Base-by-base conservation (phyloP, 352 stramenopile genomes). In the Peronospora farinosa region DNA sequence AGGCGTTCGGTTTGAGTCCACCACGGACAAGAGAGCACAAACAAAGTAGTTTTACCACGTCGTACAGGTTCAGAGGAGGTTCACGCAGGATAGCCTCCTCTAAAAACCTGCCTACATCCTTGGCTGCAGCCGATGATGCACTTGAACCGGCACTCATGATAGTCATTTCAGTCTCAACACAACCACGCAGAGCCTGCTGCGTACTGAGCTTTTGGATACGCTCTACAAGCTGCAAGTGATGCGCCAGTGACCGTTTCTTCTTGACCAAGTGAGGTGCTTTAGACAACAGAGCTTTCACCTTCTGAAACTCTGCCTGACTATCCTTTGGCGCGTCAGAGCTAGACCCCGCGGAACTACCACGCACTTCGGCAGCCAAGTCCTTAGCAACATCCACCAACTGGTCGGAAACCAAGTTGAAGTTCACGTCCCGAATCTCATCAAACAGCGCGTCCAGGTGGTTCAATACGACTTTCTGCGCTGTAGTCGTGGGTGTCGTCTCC, bases 101-200 rank as follows among this genome's bases (percentile, higher is more conserved):
- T 3, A 21, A 21, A 21, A 21, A 21, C 19, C 19, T 21, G 19
- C 19, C 19, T 21, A 21, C 19, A 21, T 21, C 19, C 19, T 21
- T 21, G 1, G 19, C 19, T 21, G 19, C 19, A 21, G 19, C 19
- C 19, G 19, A 21, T 21, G 19, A 21, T 21, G 19, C 3, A 21
- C 19, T 21, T 21, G 19, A 3, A 21, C 19, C 19, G 19, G 19
- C 19, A 21, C 19, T 21, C 19, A 21, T 72, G 47, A 92, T 88
- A n/a, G 67, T 65, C 73, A 88, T 88, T 52, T 92, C 81, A 1
- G 72, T 84, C 54, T 89, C 78, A n/a, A 92, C 69, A 47, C 76
- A 88, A 2, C 72, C 69, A 17, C 72, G 74, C 13, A 89, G 56
- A 12, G 65, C 70, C 13, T 78, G 56, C 28, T 86, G 63, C 33